Evolutionary conservation across 2,329 filamentous ascomycete genomes (phyloP).

Genomic region (Gnomoniopsis smithogilvyi): DNA sequence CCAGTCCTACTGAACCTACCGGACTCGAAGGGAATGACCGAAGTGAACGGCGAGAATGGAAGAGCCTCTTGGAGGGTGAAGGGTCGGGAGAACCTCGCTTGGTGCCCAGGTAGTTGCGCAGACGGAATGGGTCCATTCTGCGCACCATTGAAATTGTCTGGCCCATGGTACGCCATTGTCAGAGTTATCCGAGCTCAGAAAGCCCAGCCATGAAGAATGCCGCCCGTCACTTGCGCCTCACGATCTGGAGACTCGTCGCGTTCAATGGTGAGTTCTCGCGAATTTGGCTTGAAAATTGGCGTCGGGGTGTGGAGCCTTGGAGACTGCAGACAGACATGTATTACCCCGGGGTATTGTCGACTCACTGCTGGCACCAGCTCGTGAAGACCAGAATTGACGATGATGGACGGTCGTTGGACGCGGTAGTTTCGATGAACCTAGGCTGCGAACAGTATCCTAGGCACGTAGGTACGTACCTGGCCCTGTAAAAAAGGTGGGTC

Average conservation of each 20-base stretch:
- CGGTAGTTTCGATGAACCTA: not conserved
- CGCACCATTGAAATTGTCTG: constrained; percentile 31
- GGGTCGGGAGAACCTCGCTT: constrained; percentile 34
- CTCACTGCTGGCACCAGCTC: not conserved
- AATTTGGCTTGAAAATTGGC: not conserved
- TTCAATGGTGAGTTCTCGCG: not conserved
- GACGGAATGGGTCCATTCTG: constrained; percentile 18
- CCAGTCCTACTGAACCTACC: constrained; percentile 46
- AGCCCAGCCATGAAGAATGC: constrained; percentile 20
- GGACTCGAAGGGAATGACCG: constrained; percentile 73
- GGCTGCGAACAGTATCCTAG: not conserved
- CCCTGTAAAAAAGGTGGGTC: not conserved
- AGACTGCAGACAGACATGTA: not conserved
- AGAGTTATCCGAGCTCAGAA: constrained; percentile 25
- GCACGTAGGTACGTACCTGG: not conserved
- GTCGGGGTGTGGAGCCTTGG: not conserved
- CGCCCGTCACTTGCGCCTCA: not conserved
- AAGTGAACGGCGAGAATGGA: constrained; percentile 79
- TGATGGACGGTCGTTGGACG: not conserved
- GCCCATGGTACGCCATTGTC: constrained; percentile 29
- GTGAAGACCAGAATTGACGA: not conserved
- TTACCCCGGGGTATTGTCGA: not conserved
- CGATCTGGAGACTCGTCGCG: constrained; percentile 2
- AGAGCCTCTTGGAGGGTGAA: constrained; percentile 72
- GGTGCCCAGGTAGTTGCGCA: constrained; percentile 14